Base-by-base conservation (phyloP, 177 flowering plant species). In the Vitis hybrid region DNA sequence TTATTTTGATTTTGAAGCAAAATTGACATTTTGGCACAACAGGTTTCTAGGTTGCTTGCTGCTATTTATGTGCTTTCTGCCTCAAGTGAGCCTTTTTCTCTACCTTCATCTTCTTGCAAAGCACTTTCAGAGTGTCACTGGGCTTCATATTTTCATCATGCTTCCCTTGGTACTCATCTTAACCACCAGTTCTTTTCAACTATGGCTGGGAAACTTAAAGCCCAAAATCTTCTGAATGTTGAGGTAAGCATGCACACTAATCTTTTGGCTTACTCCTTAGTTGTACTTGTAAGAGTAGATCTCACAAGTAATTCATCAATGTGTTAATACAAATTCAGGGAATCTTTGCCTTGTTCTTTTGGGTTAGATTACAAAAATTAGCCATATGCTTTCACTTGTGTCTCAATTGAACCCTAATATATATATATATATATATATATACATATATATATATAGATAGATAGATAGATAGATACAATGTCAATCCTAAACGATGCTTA, bases 61-160 rank as follows among this genome's bases (percentile, higher is more conserved):
- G 56, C 74, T 32, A 45, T 89, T 5, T 84, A 80, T 76, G 65
- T 89, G 39, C 80, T 84, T 73, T 84, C 87, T 34, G 70, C 86
- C 50, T 77, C 84, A 30, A 75, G 67, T 65, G 79, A 78, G 51
- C 66, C 60, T 2, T 81, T 82, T 74, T 75, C 82, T 57, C 75
- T 80, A 61, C 67, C 83, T 17, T n/a, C 73, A 52, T 79, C 74
- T 52, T 61, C 74, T 51, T 70, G 80, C 63, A 78, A 88, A 68
- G 64, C 74, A 58, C 85, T 88, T 54, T 83, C 91, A 65, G 78
- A 69, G 71, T 80, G 75, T 73, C 89, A 87, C 63, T 96, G 91
- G 92, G 99, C 91, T 74, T 88, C 97, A 58, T 96, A 76, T 81
- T 96, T 93, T 68, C 98, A 96, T 80, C 99, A 96, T 84, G 98